Base-by-base conservation (phyloP, 352 stramenopile species). In the Thalassiosira oceanica region DNA sequence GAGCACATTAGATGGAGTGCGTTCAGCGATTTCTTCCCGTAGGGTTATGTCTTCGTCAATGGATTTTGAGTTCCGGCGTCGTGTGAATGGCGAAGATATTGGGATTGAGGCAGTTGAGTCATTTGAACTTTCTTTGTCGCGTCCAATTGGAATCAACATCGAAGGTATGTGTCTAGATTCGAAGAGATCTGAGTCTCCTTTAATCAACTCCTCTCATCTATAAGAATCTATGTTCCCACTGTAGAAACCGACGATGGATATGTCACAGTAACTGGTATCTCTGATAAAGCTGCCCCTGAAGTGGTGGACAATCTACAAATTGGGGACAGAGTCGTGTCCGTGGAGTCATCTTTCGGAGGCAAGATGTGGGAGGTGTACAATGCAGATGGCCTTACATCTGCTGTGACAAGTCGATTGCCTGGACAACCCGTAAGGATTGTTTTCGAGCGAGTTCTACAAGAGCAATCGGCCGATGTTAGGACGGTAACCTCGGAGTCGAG, bases 361-460 rank as follows among this genome's bases (percentile, higher is more conserved):
- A 45, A 78, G 27, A 79, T 92, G 66, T 92, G 85, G 85, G 68
- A 84, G 46, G 82, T 90, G 2, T 87, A 71, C 5, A 90, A 71
- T 33, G 75, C 83, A 3, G 80, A 89, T 58, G 85, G 78, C 10
- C 68, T 92, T 21, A 83, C 78, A 28, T 89, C 80, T 13, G 78
- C 85, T 16, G 74, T 85, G 23, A 90, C 81, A 0, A 72, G 69
- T 27, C 71, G 85, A 26, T 49, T 92, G n/a, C 85, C 85, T 13
- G 83, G 83, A 31, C 69, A 84, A 33, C 35, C 69, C 18, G 79
- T 92, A 21, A 69, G 69, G 18, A 80, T 92, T 61, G 37, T 58
- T 5, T 90, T 92, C 66, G 64, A 87, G 55, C 60, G 83, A 24
- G 45, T 76, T 5, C 44, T 28, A 49, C 44, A 74, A 53, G 8